These are phyloP conservation scores for Hygrophorus pudorinus DNA, from an alignment of 768 basidiomycete species.

Conservation along the genomic window DNA sequence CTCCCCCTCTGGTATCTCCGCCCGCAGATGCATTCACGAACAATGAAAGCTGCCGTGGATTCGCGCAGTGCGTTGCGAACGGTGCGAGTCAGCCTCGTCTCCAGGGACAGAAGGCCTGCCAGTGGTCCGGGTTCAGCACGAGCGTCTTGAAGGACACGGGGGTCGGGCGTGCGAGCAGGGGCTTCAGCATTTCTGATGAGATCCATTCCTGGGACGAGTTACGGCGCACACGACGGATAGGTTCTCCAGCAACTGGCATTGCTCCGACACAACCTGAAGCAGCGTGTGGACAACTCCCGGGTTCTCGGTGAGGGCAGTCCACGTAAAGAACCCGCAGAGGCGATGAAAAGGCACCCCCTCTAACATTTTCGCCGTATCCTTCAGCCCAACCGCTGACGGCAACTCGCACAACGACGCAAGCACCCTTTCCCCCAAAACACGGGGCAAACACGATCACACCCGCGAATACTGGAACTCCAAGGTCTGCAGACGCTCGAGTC, in stretches of 20 bases:
- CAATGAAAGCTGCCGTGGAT: constrained; percentile 28
- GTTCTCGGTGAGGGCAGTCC: constrained; percentile 36
- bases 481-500: constrained; percentile 28
- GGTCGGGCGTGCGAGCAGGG: constrained; percentile 11
- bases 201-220: constrained; percentile 11
- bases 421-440: constrained; percentile 46
- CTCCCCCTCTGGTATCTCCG: constrained; percentile 4
- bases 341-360: constrained; percentile 31
- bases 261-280: constrained; percentile 33
- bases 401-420: no score
- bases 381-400: constrained; percentile 34
- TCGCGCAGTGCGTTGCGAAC: constrained; percentile 30
- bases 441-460: constrained; percentile 34
- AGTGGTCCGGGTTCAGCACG: constrained; percentile 38
- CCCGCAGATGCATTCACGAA: constrained; percentile 25
- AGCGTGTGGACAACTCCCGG: constrained; percentile 32
- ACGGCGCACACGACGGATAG: constrained; percentile 32
- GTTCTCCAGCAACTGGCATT: constrained; percentile 36
- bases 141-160: constrained; percentile 23
- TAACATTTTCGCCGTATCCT: constrained; percentile 37
- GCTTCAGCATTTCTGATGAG: constrained; percentile 9
- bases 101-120: constrained; percentile 20
- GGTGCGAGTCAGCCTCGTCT: constrained; percentile 28
- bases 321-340: constrained; percentile 39
- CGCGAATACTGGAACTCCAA: constrained; percentile 53